Evolutionary conservation across 2,329 filamentous ascomycete species (phyloP), one percentile per base, ranked within the genome.

Genomic region (Ambrosiella beaveri): DNA sequence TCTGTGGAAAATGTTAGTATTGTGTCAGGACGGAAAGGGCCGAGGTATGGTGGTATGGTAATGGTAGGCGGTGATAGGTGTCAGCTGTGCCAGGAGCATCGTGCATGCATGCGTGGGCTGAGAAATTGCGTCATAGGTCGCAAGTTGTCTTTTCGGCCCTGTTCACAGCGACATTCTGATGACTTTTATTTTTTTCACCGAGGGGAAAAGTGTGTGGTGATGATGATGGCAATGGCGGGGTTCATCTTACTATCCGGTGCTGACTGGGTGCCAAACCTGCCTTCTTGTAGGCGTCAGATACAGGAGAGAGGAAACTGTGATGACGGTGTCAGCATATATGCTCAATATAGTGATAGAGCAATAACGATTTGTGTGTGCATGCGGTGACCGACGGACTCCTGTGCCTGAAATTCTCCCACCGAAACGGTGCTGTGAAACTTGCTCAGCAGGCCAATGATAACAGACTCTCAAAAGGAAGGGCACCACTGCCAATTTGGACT

Each of bases 271-370:
- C 70, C 11, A 72, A 66, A 15, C 68, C 68, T 53, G 68, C 68
- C 59, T 71, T 71, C 55, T 62, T 66, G 63, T 71, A 71, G 8
- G 64, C 66, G 57, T 69, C 68, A 19, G 65, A 68, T 39, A 69
- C 68, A 57, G 61, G 63, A 6, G 62, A 66, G 44, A 65, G 62
- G 62, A 68, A 63, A 8, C 58, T 64, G 79, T 81, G 41, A 27
- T 51, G 47, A 17, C 38, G 35, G 39, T n/a, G 19, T 57, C 19
- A 57, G 54, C 17, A 44, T 15, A n/a, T 15, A 12, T 9, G 11
- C 11, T 36, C 12, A 44, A 35, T 5, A 19, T 35, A 13, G 7
- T 35, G n/a, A 17, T 56, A n/a, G 40, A 7, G 2, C 11, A 41
- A n/a, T 41, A n/a, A 41, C 40, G 3, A 41, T 12, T 11, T n/a